phyloP scores from a whole-genome alignment of 1,284 basidiomycete species.

The Sporisorium exsertum region DNA sequence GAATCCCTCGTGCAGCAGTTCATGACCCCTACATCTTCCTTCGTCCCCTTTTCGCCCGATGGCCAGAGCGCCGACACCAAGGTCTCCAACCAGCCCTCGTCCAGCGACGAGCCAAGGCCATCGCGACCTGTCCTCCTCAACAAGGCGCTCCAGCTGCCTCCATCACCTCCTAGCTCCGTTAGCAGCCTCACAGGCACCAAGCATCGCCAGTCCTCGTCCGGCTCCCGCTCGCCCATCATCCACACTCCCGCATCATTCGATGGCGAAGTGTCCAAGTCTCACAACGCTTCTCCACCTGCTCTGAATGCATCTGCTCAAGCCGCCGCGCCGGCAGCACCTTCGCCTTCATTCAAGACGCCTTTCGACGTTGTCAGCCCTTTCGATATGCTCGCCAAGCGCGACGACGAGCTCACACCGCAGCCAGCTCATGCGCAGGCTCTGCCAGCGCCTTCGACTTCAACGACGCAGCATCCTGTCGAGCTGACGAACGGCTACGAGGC shows the following conservation, averaged over 20 bases:
- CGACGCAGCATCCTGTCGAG: not conserved
- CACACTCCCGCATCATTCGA: slow-evolving; percentile 4
- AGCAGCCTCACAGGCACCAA: slow-evolving; percentile 27
- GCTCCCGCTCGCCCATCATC: slow-evolving; percentile 16
- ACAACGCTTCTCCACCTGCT: not conserved
- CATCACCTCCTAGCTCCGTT: slow-evolving; percentile 39
- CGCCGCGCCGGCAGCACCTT: slow-evolving; percentile 2
- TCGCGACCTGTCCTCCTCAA: slow-evolving; percentile 12
- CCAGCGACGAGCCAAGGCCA: not conserved
- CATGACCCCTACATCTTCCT: slow-evolving; percentile 21
- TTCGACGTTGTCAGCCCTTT: slow-evolving; percentile 49
- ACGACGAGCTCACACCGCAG: slow-evolving; percentile 7
- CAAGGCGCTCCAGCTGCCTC: slow-evolving; percentile 37
- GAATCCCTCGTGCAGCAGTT: slow-evolving; percentile 37
- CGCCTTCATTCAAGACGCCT: slow-evolving; percentile 22
- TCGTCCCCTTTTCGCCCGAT: slow-evolving; percentile 5
- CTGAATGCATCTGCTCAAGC: not conserved
- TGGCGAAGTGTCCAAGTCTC: not conserved
- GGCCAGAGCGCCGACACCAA: slow-evolving; percentile 6
- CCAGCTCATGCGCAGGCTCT: slow-evolving; percentile 7
- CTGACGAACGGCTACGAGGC: slow-evolving; percentile 21
- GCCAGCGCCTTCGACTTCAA: not conserved
- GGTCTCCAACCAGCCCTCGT: not conserved
- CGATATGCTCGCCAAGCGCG: slow-evolving; percentile 30
- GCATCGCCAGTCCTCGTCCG: slow-evolving; percentile 15